phyloP scores from a whole-genome alignment of 345 rosid genomes.

The Euphorbia lathyris region DNA sequence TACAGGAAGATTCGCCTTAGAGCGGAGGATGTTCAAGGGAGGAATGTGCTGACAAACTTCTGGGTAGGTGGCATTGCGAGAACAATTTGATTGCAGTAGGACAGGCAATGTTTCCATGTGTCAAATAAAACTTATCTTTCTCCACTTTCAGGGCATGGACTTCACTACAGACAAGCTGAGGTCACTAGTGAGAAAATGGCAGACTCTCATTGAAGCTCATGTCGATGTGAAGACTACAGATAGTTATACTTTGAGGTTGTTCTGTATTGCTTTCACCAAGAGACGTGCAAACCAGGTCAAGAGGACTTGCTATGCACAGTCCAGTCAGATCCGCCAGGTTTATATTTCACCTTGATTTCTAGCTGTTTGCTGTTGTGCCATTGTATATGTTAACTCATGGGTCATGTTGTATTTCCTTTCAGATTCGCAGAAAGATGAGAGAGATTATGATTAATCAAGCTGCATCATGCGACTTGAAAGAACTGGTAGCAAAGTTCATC shows the following conservation, averaged over 20 bases:
- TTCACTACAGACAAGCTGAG: slow-evolving; percentile 35
- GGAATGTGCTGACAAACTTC: slow-evolving; percentile 28
- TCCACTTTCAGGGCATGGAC: slow-evolving; percentile 26
- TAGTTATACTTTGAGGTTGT: slow-evolving; percentile 27
- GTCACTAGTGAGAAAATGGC: slow-evolving; percentile 32
- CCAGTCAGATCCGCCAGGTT: slow-evolving; percentile 34
- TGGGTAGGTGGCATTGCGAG: slow-evolving; percentile 17
- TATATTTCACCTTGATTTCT: not conserved
- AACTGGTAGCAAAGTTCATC: slow-evolving; percentile 26
- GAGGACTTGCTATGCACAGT: slow-evolving; percentile 35
- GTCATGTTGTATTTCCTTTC: not conserved
- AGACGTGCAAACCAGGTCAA: slow-evolving; percentile 33
- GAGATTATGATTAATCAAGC: slow-evolving; percentile 30
- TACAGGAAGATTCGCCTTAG: slow-evolving; percentile 94
- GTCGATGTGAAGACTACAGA: slow-evolving; percentile 34
- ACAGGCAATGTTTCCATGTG: not conserved
- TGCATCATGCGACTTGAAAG: slow-evolving; percentile 27
- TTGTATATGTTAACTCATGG: not conserved
- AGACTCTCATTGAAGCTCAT: slow-evolving; percentile 32
- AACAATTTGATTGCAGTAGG: too few species aligned
- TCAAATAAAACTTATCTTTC: not conserved
- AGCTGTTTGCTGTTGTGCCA: too few species aligned
- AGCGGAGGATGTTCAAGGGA: slow-evolving; percentile 97
- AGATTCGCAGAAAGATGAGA: slow-evolving; percentile 36
- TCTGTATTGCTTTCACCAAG: slow-evolving; percentile 32